Evolutionary conservation across 1,284 basidiomycete genomes (phyloP).

Genomic region (Grifola frondosa): DNA sequence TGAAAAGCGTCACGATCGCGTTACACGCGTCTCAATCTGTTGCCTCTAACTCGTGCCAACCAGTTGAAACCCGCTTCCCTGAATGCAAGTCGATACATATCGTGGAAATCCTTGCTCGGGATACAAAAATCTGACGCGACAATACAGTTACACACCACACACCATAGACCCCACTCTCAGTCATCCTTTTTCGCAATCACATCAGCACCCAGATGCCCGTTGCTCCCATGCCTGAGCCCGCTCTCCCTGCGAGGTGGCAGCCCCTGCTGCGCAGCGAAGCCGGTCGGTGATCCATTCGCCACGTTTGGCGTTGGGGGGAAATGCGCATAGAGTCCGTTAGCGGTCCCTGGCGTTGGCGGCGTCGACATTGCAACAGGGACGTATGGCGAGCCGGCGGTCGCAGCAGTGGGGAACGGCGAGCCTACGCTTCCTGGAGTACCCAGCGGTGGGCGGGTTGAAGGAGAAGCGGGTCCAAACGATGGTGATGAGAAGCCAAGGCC

Average conservation of each 20-base stretch:
- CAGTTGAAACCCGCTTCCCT: no score
- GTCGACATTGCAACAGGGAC: constrained; percentile 15
- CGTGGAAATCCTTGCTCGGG: no score
- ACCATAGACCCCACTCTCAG: constrained; percentile 26
- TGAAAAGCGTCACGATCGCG: no score
- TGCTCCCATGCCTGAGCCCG: constrained; percentile 17
- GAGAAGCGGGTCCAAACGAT: constrained; percentile 25
- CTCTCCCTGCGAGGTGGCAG: constrained; percentile 30
- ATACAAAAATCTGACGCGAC: no score
- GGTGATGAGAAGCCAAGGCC: constrained; percentile 35
- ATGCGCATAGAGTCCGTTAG: constrained; percentile 29
- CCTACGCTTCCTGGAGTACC: constrained; percentile 10
- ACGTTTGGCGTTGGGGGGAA: constrained; percentile 43
- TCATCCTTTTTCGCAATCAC: constrained; percentile 43
- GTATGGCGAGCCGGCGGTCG: constrained; percentile 28
- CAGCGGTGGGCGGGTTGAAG: constrained; percentile 8
- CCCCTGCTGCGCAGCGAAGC: constrained; percentile 28
- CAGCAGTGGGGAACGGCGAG: constrained; percentile 23
- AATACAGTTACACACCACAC: no score
- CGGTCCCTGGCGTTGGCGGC: constrained; percentile 24
- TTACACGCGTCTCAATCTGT: no score
- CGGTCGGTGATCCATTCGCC: constrained; percentile 24
- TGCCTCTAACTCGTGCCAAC: no score
- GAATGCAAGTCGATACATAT: no score
- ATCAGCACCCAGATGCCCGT: constrained; percentile 11